Conservation (phyloP, 805 yeast genomes). For the Kazachstania taianensis region DNA sequence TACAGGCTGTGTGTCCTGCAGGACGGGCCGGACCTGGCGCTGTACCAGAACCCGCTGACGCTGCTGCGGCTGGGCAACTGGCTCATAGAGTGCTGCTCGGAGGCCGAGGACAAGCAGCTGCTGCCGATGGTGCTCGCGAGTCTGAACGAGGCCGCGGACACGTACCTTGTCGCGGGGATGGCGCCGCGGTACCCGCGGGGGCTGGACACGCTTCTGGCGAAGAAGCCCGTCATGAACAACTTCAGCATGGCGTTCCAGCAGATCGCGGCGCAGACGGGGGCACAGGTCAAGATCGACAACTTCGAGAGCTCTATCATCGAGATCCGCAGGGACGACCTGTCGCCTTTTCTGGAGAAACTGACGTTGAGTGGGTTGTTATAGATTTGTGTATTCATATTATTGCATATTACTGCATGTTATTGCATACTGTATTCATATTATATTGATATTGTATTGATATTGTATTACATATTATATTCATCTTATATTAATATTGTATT, state of each 20-base stretch:
- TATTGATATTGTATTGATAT: too few species aligned
- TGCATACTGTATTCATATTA: background rate
- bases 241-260: slow-evolving; percentile 89
- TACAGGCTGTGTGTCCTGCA: slow-evolving; percentile 80
- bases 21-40: slow-evolving; percentile 73
- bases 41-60: slow-evolving; percentile 81
- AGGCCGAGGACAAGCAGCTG: slow-evolving; percentile 50
- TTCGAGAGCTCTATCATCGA: slow-evolving; percentile 93
- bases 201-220: slow-evolving; percentile 25
- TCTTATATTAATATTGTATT: too few species aligned
- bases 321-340: slow-evolving; percentile 74
- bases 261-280: slow-evolving; percentile 75
- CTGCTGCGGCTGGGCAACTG: slow-evolving; percentile 78
- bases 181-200: slow-evolving; percentile 70
- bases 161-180: slow-evolving; percentile 80
- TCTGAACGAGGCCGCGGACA: slow-evolving; percentile 58
- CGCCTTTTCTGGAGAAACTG: slow-evolving; percentile 76
- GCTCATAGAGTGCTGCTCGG: slow-evolving; percentile 84
- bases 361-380: slow-evolving; percentile 56
- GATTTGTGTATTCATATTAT: background rate
- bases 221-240: slow-evolving; percentile 52
- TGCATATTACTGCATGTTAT: background rate
- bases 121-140: slow-evolving; percentile 83
- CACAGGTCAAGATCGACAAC: slow-evolving; percentile 83
- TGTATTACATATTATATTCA: too few species aligned